These are phyloP conservation scores for Lipomyces japonicus DNA, from an alignment of 805 yeast species.

Conservation along the genomic window DNA sequence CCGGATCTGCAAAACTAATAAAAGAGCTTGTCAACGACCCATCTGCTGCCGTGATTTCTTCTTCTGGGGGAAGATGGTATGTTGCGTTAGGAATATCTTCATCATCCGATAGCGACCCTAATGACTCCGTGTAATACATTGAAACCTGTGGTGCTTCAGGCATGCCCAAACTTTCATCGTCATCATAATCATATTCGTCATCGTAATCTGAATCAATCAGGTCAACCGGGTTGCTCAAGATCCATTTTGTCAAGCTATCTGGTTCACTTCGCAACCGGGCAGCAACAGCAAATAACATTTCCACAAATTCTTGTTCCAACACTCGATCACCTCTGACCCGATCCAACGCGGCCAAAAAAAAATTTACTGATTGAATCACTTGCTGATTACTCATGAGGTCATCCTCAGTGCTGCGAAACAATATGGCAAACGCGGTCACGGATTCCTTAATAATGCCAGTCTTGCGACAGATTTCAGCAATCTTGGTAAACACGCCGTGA, in stretches of 20 bases:
- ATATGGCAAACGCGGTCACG: constrained; percentile 18
- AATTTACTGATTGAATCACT: constrained; percentile 15
- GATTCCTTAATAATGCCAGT: constrained; percentile 18
- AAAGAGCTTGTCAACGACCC: not conserved
- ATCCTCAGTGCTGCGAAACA: constrained; percentile 20
- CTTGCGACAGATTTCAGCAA: constrained; percentile 10
- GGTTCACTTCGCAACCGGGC: constrained; percentile 27
- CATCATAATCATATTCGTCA: not conserved
- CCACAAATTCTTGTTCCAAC: constrained; percentile 24
- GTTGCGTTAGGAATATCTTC: constrained; percentile 19
- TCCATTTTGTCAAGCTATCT: constrained; percentile 24
- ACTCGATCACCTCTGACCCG: constrained; percentile 7
- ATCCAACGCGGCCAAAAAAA: constrained; percentile 15
- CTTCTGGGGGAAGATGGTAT: constrained; percentile 18
- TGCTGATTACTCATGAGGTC: constrained; percentile 22
- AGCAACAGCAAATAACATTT: constrained; percentile 26
- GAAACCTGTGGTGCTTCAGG: not conserved
- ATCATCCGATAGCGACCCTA: not conserved
- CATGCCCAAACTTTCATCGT: not conserved
- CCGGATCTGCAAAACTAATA: not conserved
- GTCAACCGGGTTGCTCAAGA: not conserved
- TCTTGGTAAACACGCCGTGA: constrained; percentile 23
- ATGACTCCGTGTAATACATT: not conserved
- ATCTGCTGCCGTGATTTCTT: not conserved
- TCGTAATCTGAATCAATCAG: not conserved